These are phyloP conservation scores for Paecilomyces sp. DNA, from an alignment of 2,329 filamentous ascomycete genomes.

Conservation along the genomic window DNA sequence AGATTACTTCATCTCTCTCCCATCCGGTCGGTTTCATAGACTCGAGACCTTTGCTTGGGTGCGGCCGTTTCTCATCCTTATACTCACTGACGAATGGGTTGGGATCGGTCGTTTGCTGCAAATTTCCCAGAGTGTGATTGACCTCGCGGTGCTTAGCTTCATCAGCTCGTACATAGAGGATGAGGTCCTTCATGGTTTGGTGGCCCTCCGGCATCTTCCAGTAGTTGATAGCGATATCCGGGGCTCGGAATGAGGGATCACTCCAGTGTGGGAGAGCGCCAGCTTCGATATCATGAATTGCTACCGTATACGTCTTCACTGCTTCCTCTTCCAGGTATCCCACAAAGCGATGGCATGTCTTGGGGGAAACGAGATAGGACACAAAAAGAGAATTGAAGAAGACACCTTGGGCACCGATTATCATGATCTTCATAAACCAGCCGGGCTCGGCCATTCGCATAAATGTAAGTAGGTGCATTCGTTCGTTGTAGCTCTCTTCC, in stretches of 20 bases:
- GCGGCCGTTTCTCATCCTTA: conserved; percentile 59
- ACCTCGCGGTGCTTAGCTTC: conserved; percentile 89
- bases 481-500: conserved; percentile 85
- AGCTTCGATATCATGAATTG: conserved; percentile 76
- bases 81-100: conserved; percentile 87
- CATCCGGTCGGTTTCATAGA: conserved; percentile 66
- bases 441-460: conserved; percentile 84
- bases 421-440: conserved; percentile 85
- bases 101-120: conserved; percentile 77
- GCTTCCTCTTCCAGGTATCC: conserved; percentile 97
- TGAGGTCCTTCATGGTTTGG: conserved; percentile 74
- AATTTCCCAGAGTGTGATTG: conserved; percentile 88
- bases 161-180: conserved; percentile 84
- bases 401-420: conserved; percentile 86
- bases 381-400: conserved; percentile 95
- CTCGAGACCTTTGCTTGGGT: conserved; percentile 62
- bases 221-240: conserved; percentile 84
- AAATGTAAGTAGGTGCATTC: conserved; percentile 90
- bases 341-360: conserved; percentile 89
- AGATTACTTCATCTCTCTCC: conserved; percentile 73
- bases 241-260: conserved; percentile 60
- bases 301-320: conserved; percentile 87
- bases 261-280: conserved; percentile 78
- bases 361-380: conserved; percentile 77
- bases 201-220: conserved; percentile 88